A percentile compares a stretch with the other conserved stretches of the same genome.
phyloP scores from a whole-genome alignment of 352 stramenopile species.

The Peronospora destructor region DNA sequence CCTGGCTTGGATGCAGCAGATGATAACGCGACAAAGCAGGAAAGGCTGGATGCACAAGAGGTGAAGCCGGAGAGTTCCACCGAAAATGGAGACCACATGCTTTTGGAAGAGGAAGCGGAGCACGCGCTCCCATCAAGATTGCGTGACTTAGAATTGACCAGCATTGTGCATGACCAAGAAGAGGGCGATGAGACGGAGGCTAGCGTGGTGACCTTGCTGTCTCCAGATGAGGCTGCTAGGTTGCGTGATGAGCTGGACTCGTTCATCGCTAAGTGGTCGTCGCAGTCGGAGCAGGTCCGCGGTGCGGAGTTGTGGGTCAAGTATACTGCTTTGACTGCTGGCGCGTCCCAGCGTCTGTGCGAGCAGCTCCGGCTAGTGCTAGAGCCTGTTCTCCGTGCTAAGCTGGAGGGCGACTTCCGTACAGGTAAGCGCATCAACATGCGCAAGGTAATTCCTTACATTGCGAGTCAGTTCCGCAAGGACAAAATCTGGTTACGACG shows the following conservation, averaged over 20 bases:
- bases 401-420: constrained; percentile 97
- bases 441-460: constrained; percentile 99
- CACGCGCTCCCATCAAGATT: constrained; percentile 25
- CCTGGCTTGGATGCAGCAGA: constrained; percentile 11
- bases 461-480: constrained; percentile 99
- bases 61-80: constrained; percentile 24
- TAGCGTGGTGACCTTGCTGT: constrained; percentile 34
- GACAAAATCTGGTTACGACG: constrained; percentile 99
- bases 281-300: constrained; percentile 33
- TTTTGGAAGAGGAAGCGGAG: constrained; percentile 35
- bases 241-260: constrained; percentile 75
- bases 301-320: constrained; percentile 87
- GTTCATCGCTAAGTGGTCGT: constrained; percentile 65
- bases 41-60: constrained; percentile 17
- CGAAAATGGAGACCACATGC: constrained; percentile 20
- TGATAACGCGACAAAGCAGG: constrained; percentile 16
- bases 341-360: constrained; percentile 91
- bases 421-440: constrained; percentile 99
- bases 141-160: constrained; percentile 37
- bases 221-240: constrained; percentile 58
- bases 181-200: constrained; percentile 33
- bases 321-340: constrained; percentile 90
- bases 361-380: constrained; percentile 98
- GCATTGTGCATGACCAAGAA: constrained; percentile 24
- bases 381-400: constrained; percentile 95